phyloP scores from a whole-genome alignment of 495 filamentous ascomycete genomes.

The Hypoxylon rickii region DNA sequence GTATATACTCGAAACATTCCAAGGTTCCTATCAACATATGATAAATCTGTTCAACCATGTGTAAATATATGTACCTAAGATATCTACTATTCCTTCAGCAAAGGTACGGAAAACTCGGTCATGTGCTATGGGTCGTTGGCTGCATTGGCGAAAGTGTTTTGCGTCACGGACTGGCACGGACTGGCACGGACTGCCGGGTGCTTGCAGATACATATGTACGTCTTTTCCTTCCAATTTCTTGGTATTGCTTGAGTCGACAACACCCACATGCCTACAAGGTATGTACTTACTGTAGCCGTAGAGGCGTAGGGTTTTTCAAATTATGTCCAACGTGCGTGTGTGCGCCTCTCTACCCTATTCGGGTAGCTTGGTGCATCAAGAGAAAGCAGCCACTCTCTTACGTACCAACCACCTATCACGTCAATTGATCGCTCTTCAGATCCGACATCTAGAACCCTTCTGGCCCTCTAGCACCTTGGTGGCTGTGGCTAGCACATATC shows the following conservation, averaged over 20 bases:
- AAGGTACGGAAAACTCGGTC: neutral
- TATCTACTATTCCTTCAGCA: too few species aligned
- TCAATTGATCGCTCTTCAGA: neutral
- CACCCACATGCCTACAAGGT: neutral
- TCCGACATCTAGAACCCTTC: slow-evolving; percentile 2
- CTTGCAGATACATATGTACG: slow-evolving; percentile 18
- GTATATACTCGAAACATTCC: neutral
- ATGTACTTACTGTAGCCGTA: neutral
- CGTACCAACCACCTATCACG: neutral
- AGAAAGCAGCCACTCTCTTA: slow-evolving; percentile 2
- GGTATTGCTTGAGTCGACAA: slow-evolving; percentile 22
- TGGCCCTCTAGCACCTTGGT: neutral
- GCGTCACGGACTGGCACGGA: too few species aligned
- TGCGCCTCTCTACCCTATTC: neutral
- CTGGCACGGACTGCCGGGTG: slow-evolving; percentile 13
- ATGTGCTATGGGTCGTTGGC: slow-evolving; percentile 5
- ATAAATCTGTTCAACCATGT: too few species aligned
- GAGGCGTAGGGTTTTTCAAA: neutral
- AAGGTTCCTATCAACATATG: neutral
- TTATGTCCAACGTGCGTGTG: neutral
- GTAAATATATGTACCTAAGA: too few species aligned
- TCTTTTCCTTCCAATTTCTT: slow-evolving; percentile 11
- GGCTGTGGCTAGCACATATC: slow-evolving; percentile 6
- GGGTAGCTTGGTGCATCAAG: neutral
- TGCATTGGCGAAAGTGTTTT: slow-evolving; percentile 6